Base-by-base conservation (phyloP, 257 asterid species). In the Solanum medicagineum region DNA sequence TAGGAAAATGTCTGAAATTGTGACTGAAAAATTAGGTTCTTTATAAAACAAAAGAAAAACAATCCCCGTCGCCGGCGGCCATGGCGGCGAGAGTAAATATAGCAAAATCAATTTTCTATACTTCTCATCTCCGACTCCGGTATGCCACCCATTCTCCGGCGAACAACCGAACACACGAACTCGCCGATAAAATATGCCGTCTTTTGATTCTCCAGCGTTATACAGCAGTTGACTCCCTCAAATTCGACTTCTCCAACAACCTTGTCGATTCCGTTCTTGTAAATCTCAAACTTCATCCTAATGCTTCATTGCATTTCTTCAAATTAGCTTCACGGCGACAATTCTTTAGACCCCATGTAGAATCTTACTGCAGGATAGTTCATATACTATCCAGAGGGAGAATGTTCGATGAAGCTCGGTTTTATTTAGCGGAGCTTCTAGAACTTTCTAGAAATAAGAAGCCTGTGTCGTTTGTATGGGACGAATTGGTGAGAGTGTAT, bases 271-370 rank as follows among this genome's bases (percentile, higher is more conserved):
- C 85, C 49, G 97, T 96, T 87, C 93, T 96, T 17, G 75, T 80
- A 14, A 88, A 88, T 81, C 94, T 93, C 85, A 96, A 91, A 88
- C 87, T 84, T 70, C 91, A 93, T 85, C 96, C 98, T 12, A 40
- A 45, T 15, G 88, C 96, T 16, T 94, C 98, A n/a, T 88, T 93
- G 51, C 89, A 92, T 84, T 94, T 96, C 92, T 94, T 96, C 91
- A 88, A 85, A 22, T 86, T 94, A 84, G 98, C 98, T 84, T 90
- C 92, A 51, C 87, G 85, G 62, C 92, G 88, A 85, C 89, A 86
- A 44, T 88, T 87, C 63, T 97, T 88, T 86, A 88, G 91, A 22
- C 98, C 98, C 81, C 86, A 92, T 82, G 84, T 92, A 86, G 89
- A 87, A 80, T 90, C 98, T 77, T 89, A 92, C 86, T 87, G 93